phyloP scores from a whole-genome alignment of 2,329 filamentous ascomycete genomes.

The Orbilia quercus region DNA sequence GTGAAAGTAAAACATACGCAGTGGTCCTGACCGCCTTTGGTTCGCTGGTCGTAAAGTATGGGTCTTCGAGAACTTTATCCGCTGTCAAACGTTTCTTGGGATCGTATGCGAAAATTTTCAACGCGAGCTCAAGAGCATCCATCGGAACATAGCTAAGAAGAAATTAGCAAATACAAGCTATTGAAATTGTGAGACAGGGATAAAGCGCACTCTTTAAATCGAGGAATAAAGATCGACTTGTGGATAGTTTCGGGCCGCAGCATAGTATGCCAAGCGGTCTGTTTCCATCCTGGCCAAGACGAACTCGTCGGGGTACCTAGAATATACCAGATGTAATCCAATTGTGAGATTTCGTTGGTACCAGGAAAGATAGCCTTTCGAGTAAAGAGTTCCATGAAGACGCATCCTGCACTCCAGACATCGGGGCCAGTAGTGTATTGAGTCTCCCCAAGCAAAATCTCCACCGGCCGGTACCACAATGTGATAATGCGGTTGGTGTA shows the following conservation, averaged over 20 bases:
- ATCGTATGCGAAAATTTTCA: slow-evolving; percentile 88
- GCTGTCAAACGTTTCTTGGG: slow-evolving; percentile 84
- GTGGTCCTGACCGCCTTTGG: slow-evolving; percentile 79
- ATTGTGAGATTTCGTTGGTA: slow-evolving; percentile 92
- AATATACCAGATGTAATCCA: slow-evolving; percentile 95
- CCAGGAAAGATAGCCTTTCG: slow-evolving; percentile 93
- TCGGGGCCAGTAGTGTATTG: slow-evolving; percentile 90
- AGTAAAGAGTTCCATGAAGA: slow-evolving; percentile 96
- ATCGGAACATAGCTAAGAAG: slow-evolving; percentile 70
- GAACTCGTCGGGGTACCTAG: slow-evolving; percentile 85
- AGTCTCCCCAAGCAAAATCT: slow-evolving; percentile 89
- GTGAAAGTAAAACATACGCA: slow-evolving; percentile 72
- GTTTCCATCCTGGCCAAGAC: slow-evolving; percentile 89
- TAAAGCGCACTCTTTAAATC: slow-evolving; percentile 69
- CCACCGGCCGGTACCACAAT: slow-evolving; percentile 95
- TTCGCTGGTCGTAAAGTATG: slow-evolving; percentile 83
- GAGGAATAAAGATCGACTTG: slow-evolving; percentile 80
- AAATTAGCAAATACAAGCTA: slow-evolving; percentile 1
- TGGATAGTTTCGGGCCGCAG: slow-evolving; percentile 80
- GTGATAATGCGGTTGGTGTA: slow-evolving; percentile 99
- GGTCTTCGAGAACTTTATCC: slow-evolving; percentile 82
- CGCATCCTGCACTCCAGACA: slow-evolving; percentile 97
- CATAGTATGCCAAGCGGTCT: slow-evolving; percentile 97
- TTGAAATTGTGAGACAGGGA: not conserved
- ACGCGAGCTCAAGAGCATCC: slow-evolving; percentile 83